A percentile compares a stretch with the other conserved stretches of the same genome.
Evolutionary conservation across 371 early-diverging fungal species (phyloP).

Genomic region (Rhizopus arrhizus): DNA sequence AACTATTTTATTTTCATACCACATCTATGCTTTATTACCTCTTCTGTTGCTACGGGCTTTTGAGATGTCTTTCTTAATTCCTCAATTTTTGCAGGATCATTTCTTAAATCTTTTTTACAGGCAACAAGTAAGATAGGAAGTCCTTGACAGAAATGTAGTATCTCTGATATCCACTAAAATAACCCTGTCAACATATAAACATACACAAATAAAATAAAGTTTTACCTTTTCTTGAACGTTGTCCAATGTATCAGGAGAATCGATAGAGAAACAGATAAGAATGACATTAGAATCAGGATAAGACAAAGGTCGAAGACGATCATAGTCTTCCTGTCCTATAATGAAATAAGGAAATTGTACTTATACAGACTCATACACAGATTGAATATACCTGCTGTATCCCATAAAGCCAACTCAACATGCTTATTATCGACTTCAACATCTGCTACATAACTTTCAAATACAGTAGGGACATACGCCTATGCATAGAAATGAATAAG

Average conservation of each 20-base stretch:
- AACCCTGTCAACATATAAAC: background rate
- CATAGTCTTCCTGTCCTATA: slow-evolving; percentile 86
- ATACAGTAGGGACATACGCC: slow-evolving; percentile 91
- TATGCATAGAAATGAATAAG: slow-evolving; percentile 20
- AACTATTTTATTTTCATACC: background rate
- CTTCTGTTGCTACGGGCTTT: slow-evolving; percentile 76
- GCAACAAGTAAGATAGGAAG: slow-evolving; percentile 88
- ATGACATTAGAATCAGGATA: slow-evolving; percentile 92
- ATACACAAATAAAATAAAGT: background rate
- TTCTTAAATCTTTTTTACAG: slow-evolving; percentile 89
- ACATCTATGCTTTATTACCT: slow-evolving; percentile 49
- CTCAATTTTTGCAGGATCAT: slow-evolving; percentile 75
- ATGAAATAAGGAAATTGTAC: background rate
- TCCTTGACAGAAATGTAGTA: slow-evolving; percentile 84
- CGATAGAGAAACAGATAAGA: slow-evolving; percentile 83
- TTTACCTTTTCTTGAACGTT: slow-evolving; percentile 78
- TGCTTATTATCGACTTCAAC: slow-evolving; percentile 69
- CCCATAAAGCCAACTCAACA: slow-evolving; percentile 81
- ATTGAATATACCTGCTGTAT: slow-evolving; percentile 83
- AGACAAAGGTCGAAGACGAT: slow-evolving; percentile 88
- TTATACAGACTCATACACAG: no score
- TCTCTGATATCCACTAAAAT: slow-evolving; percentile 90
- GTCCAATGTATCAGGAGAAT: slow-evolving; percentile 86
- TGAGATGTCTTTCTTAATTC: slow-evolving; percentile 76
- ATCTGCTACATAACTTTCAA: slow-evolving; percentile 95